phyloP scores from a whole-genome alignment of 225 moss, liverwort and hornwort genomes.

The Climacium dendroides region DNA sequence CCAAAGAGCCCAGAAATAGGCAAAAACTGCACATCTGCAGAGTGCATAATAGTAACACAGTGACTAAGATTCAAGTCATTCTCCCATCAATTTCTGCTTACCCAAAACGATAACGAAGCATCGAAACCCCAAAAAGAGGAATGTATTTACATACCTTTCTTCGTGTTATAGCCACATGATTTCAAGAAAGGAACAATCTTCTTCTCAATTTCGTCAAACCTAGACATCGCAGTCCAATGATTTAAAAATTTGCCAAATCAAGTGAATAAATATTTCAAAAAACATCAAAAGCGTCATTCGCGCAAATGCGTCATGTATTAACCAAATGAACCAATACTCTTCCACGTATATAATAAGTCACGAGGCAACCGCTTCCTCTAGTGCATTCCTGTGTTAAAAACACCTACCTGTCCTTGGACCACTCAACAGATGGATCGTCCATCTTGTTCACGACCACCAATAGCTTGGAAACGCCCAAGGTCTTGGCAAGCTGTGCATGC shows the following conservation, averaged over 20 bases:
- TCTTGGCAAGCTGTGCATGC: conserved; percentile 97
- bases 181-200: conserved; percentile 72
- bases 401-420: conserved; percentile 69
- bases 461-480: conserved; percentile 89
- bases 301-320: not conserved
- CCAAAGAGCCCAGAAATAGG: conserved; percentile 89
- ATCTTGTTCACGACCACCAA: conserved; percentile 96
- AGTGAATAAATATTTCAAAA: not conserved
- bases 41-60: not conserved
- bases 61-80: not conserved
- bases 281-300: not conserved
- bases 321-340: not conserved
- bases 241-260: not conserved
- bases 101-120: not conserved
- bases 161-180: conserved; percentile 70
- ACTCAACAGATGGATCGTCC: conserved; percentile 88
- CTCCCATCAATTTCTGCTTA: not conserved
- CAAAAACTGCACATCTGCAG: conserved; percentile 77
- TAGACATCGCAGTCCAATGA: not conserved
- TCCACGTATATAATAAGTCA: not conserved
- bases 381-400: not conserved
- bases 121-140: not conserved
- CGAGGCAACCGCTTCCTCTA: not conserved
- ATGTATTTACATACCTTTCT: conserved; percentile 29
- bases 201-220: conserved; percentile 85